phyloP scores from a whole-genome alignment of 305 asterid species.

The Salvia sclarea region DNA sequence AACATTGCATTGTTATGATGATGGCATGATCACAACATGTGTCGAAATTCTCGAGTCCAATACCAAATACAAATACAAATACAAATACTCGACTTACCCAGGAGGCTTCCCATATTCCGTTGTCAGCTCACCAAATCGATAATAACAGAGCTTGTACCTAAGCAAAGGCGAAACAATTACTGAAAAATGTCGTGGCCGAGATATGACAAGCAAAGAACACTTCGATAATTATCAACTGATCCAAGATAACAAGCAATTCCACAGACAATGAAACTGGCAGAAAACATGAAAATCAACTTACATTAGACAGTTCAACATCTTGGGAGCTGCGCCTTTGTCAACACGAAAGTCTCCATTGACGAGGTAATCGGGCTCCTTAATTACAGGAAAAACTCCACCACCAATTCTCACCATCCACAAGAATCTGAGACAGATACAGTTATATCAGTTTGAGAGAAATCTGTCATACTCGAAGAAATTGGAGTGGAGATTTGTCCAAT shows the following conservation, averaged over 20 bases:
- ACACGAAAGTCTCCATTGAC: slow-evolving; percentile 99
- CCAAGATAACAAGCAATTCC: background rate
- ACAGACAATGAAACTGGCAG: background rate
- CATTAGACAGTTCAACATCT: slow-evolving; percentile 98
- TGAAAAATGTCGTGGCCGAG: slow-evolving; percentile 2
- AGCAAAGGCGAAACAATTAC: slow-evolving; percentile 31
- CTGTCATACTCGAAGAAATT: background rate
- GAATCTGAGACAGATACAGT: slow-evolving; percentile 52
- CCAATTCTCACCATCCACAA: slow-evolving; percentile 99
- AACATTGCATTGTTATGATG: background rate
- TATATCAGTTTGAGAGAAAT: slow-evolving; percentile 31
- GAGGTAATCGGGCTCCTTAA: slow-evolving; percentile 98
- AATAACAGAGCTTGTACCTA: slow-evolving; percentile 95
- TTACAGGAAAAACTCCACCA: slow-evolving; percentile 95
- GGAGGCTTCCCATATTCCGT: slow-evolving; percentile 96
- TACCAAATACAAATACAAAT: background rate
- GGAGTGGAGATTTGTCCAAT: background rate
- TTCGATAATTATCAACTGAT: background rate
- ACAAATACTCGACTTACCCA: slow-evolving; percentile 60
- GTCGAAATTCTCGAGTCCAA: too few relatives aligned
- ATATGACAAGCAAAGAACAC: background rate
- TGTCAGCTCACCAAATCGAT: slow-evolving; percentile 94
- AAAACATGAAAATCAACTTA: slow-evolving; percentile 49
- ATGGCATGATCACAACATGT: background rate
- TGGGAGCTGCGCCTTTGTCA: slow-evolving; percentile 97